Evolutionary conservation across 2,329 filamentous ascomycete species (phyloP), one percentile per base, ranked within the genome.

Genomic region (Knufia petricola): DNA sequence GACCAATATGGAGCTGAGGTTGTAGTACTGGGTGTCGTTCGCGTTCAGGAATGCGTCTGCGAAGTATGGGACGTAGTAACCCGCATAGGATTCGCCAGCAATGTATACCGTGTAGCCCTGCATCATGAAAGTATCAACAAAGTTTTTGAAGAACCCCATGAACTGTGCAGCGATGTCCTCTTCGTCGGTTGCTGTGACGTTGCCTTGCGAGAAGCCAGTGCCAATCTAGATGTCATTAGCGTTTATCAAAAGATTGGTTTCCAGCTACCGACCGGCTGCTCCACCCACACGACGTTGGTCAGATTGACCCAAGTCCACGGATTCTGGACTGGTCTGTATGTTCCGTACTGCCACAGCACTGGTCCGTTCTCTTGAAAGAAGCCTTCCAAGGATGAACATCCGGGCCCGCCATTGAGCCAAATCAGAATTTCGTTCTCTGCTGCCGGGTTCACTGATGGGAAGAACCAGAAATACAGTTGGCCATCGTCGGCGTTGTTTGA

Each of bases 351-450:
- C 64, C 60, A 63, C 9, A 61, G 51, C 31, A 66, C 60, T 1
- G 58, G 60, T 2, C 64, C 64, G 39, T 66, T 66, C 46, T 66
- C 64, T 50, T 64, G 59, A 37, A 64, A 55, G 31, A 66, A 61
- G 2, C 63, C 64, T 51, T 63, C 59, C 26, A 95, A 87, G 21
- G 90, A 96, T 66, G 87, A 95, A 68, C 92, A 98, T 21, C 94
- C 92, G 1, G 92, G 92, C 0, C 92, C 94, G 46, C 92, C 94
- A 63, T 98, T 98, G 50, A 98, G 71, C 58, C 58, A 59, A 12
- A 55, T 52, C 43, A 58, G n/a, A 46, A 66, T 64, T 55, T 71
- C 68, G 37, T 74, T 69, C 3, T 64, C 64, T 9, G 68, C 67
- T 9, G 63, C 62, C 2, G 67, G 65, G 38, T 71, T 67, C 4